A percentile compares a stretch with the other conserved stretches of the same genome.
Evolutionary conservation across 2,329 filamentous ascomycete species (phyloP).

Genomic region (Helotiales sp.): DNA sequence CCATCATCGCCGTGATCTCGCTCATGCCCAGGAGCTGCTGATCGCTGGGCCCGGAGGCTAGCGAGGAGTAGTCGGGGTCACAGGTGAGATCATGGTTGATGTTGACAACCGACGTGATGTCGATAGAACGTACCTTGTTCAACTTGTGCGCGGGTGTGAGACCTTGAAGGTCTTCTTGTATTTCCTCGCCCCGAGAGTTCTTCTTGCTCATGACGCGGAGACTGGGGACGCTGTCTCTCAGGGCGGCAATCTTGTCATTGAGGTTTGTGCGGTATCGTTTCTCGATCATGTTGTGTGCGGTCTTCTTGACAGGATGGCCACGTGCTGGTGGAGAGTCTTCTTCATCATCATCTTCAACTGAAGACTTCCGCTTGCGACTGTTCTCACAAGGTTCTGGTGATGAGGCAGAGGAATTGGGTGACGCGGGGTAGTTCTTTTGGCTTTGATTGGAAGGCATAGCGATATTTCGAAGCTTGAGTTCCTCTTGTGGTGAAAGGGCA

Average conservation of each 20-base stretch:
- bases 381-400: constrained; percentile 25
- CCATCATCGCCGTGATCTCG: neutral
- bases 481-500: constrained; percentile 26
- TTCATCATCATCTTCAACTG: constrained; percentile 28
- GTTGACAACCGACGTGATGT: too few species aligned
- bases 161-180: constrained; percentile 58
- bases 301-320: constrained; percentile 64
- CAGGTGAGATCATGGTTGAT: neutral
- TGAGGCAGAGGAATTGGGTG: constrained; percentile 51
- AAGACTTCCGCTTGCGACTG: constrained; percentile 42
- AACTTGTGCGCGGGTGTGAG: constrained; percentile 65
- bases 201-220: constrained; percentile 53
- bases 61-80: neutral
- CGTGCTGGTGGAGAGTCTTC: constrained; percentile 43
- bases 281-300: constrained; percentile 83
- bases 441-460: constrained; percentile 56
- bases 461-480: constrained; percentile 54
- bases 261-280: constrained; percentile 82
- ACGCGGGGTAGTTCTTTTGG: constrained; percentile 33
- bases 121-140: constrained; percentile 63
- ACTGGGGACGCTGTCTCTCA: constrained; percentile 72
- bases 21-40: neutral
- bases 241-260: constrained; percentile 78
- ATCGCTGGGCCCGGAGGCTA: too few species aligned
- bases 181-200: constrained; percentile 55